Evolutionary conservation across 768 basidiomycete species (phyloP).

Genomic region (Zangia roseola): DNA sequence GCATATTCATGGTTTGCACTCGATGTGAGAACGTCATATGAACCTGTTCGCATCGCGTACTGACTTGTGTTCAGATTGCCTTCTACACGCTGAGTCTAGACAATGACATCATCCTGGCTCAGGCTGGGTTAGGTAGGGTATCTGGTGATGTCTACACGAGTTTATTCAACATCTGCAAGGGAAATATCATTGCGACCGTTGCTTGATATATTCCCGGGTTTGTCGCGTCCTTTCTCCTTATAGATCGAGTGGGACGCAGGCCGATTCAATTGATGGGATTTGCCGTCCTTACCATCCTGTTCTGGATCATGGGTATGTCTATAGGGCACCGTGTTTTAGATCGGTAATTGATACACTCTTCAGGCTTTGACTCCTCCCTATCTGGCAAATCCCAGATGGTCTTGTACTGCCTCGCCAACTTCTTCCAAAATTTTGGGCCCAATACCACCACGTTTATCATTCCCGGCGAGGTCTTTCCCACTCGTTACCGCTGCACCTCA

Average conservation of each 20-base stretch:
- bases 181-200: constrained; percentile 67
- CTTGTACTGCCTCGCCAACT: constrained; percentile 77
- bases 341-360: background rate
- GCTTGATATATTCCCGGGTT: constrained; percentile 84
- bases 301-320: constrained; percentile 60
- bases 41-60: background rate
- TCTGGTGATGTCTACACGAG: constrained; percentile 46
- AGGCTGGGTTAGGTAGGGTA: constrained; percentile 58
- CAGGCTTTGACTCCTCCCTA: constrained; percentile 63
- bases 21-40: constrained; percentile 54
- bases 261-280: constrained; percentile 80
- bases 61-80: constrained; percentile 49
- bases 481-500: constrained; percentile 77
- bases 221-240: constrained; percentile 46
- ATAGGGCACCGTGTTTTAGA: background rate
- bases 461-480: constrained; percentile 81
- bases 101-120: constrained; percentile 63
- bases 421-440: constrained; percentile 51
- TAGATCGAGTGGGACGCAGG: constrained; percentile 77
- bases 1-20: constrained; percentile 86
- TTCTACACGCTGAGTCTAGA: constrained; percentile 87
- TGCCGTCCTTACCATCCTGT: constrained; percentile 57
- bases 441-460: constrained; percentile 69
- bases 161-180: constrained; percentile 58
- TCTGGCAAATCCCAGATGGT: constrained; percentile 53